These are phyloP conservation scores for Neonectria hederae DNA, from an alignment of 2,329 filamentous ascomycete genomes.

Conservation along the genomic window DNA sequence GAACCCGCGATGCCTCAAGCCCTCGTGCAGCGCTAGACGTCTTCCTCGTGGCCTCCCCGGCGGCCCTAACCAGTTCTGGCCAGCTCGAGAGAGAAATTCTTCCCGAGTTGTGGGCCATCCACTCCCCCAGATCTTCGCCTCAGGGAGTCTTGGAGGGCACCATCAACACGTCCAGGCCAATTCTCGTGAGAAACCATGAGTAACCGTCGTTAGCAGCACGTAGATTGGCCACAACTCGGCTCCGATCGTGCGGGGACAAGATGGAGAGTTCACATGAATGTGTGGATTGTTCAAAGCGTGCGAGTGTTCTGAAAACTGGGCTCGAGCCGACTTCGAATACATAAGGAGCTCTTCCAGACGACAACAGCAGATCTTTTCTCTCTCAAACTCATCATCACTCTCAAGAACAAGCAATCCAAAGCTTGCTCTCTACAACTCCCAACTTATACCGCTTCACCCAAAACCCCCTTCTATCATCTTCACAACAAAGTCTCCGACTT, in stretches of 20 bases:
- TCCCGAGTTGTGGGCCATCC: constrained; percentile 29
- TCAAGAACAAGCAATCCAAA: background rate
- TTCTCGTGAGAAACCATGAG: constrained; percentile 29
- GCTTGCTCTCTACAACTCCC: background rate
- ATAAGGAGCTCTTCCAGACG: constrained; percentile 19
- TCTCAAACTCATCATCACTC: constrained; percentile 28
- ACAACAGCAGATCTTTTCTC: constrained; percentile 4
- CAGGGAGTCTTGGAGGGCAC: constrained; percentile 11
- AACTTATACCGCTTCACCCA: background rate
- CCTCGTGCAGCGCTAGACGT: background rate
- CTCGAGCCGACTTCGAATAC: constrained; percentile 15
- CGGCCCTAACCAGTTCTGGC: constrained; percentile 35
- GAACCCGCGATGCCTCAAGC: background rate
- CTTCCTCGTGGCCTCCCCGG: constrained; percentile 20
- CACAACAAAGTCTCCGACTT: constrained; percentile 20
- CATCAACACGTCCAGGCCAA: constrained; percentile 28
- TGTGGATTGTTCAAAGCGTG: constrained; percentile 24
- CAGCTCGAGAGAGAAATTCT: constrained; percentile 34
- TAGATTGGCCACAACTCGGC: constrained; percentile 36
- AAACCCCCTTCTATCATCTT: constrained; percentile 5
- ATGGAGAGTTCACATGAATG: constrained; percentile 23
- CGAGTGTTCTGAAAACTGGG: constrained; percentile 25
- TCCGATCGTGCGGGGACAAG: constrained; percentile 32
- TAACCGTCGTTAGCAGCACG: constrained; percentile 32
- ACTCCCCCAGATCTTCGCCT: constrained; percentile 37